These are phyloP conservation scores for Eucalyptus marginata DNA, from an alignment of 345 rosid species.

Conservation along the genomic window DNA sequence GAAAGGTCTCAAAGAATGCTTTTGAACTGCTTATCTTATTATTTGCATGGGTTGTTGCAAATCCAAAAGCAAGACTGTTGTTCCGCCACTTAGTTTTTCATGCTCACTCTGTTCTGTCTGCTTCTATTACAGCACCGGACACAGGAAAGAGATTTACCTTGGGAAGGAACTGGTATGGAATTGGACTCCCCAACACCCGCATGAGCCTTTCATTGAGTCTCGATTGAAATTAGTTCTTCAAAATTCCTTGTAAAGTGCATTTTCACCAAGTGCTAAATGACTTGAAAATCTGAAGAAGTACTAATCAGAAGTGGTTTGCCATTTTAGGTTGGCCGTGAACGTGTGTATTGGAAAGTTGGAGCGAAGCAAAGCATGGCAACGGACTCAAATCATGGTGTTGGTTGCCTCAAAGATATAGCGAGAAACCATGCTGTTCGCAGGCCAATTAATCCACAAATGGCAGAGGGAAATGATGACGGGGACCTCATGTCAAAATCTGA, in stretches of 20 bases:
- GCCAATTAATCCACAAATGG: not conserved
- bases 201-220: not conserved
- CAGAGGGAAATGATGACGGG: not conserved
- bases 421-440: slow-evolving; percentile 5
- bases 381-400: not conserved
- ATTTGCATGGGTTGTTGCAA: not conserved
- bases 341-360: slow-evolving; percentile 53
- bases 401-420: not conserved
- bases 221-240: not conserved
- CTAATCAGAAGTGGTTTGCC: not conserved
- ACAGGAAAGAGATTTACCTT: slow-evolving; percentile 66
- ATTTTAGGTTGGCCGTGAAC: slow-evolving; percentile 52
- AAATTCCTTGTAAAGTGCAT: not conserved
- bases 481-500: not conserved
- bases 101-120: not conserved
- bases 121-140: slow-evolving; percentile 62
- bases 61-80: not conserved
- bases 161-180: slow-evolving; percentile 49
- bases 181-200: not conserved
- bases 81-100: not conserved
- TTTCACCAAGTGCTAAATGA: not conserved
- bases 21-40: not conserved
- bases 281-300: not conserved
- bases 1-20: not conserved
- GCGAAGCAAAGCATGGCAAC: slow-evolving; percentile 8